Evolutionary conservation across 2,329 filamentous ascomycete genomes (phyloP), one percentile per base, ranked within the genome.

Genomic region (Monosporascus sp.): DNA sequence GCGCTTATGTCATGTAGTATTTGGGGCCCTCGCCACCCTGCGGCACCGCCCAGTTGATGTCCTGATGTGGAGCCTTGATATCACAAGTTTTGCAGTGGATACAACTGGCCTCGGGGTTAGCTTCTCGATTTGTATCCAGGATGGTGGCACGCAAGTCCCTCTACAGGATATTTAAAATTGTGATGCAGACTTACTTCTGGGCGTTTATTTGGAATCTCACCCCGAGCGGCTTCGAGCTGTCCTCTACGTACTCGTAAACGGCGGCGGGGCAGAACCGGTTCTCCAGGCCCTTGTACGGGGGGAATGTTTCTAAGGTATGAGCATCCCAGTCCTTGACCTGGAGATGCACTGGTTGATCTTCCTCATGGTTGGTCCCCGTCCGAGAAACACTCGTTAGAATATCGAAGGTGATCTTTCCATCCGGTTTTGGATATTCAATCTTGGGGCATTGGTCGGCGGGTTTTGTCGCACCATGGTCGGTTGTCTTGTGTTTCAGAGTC

Each of bases 41-140:
- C 7, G 94, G 94, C 34, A 94, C 94, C 63, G 91, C 84, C 91
- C 91, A 96, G 72, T 96, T 97, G 73, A 99, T 97, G 69, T 97
- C 94, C 76, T 99, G 94, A 58, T 87, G 84, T 7, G 94, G 94
- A 17, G 91, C 93, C 77, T 99, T 99, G 76, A 99, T 99, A 72
- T 99, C 94, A 71, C 94, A 99, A 16, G 94, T 99, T 82, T 99
- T 99, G 81, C 94, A 99, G 75, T 99, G 94, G 60, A 99, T 96
- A 71, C 94, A 99, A 75, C 92, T 96, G 62, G 41, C 22, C 41
- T 11, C 19, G n/a, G 11, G 49, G 49, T 68, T 69, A 66, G 74
- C 59, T 47, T 58, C 40, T 20, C n/a, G 20, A n/a, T 9, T 40
- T 7, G 38, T 11, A 43, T 9, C 40, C 3, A 34, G 14, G 40